Percentiles rank a stretch among this genome's conserved stretches.
These are phyloP conservation scores for Conidiobolus incongruus DNA, from an alignment of 371 early-diverging fungal species.

Conservation along the genomic window DNA sequence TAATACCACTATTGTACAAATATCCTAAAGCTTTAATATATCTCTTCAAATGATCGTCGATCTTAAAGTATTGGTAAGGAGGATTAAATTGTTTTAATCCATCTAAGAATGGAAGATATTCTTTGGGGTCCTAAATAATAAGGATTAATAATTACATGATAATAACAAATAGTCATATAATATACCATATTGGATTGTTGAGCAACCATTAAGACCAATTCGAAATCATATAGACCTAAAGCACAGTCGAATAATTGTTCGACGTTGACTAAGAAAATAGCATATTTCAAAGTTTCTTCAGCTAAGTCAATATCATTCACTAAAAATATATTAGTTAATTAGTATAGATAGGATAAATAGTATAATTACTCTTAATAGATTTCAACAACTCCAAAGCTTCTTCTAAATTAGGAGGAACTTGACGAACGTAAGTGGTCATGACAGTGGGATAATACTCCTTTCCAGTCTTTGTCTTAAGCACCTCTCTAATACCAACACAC, in stretches of 20 bases:
- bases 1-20: constrained; percentile 29
- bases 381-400: constrained; percentile 42
- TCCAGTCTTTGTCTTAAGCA: constrained; percentile 28
- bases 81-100: constrained; percentile 47
- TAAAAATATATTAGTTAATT: constrained; percentile 6
- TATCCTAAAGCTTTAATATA: constrained; percentile 41
- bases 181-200: constrained; percentile 54
- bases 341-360: not conserved
- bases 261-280: constrained; percentile 75
- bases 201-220: constrained; percentile 79
- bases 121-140: constrained; percentile 58
- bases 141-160: not conserved
- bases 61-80: constrained; percentile 59
- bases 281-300: constrained; percentile 71
- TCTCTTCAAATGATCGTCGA: constrained; percentile 67
- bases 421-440: constrained; percentile 65
- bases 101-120: constrained; percentile 75
- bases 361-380: constrained; percentile 20
- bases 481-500: constrained; percentile 44
- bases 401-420: constrained; percentile 67
- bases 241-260: constrained; percentile 76
- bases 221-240: constrained; percentile 83
- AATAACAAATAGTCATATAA: not conserved
- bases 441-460: constrained; percentile 55
- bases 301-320: constrained; percentile 24